phyloP scores from a whole-genome alignment of 2,329 filamentous ascomycete genomes.

The Pseudocercospora macadamiae region DNA sequence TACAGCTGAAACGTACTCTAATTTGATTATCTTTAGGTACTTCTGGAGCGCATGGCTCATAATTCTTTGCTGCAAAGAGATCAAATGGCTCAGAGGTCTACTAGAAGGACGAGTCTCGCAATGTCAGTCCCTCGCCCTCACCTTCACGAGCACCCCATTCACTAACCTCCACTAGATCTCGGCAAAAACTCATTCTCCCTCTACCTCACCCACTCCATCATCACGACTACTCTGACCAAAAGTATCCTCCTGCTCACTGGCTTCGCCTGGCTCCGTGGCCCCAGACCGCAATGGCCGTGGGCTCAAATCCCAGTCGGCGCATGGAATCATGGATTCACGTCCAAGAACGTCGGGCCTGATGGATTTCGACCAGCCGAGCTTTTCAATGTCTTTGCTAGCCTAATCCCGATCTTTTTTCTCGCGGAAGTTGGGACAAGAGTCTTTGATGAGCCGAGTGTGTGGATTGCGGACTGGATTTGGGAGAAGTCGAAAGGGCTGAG shows the following conservation, averaged over 20 bases:
- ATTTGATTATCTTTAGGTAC: slow-evolving; percentile 41
- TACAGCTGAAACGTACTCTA: not conserved
- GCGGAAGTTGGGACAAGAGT: slow-evolving; percentile 28
- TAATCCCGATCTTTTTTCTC: slow-evolving; percentile 26
- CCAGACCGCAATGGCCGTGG: slow-evolving; percentile 17
- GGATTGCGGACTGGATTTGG: slow-evolving; percentile 18
- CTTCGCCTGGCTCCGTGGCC: slow-evolving; percentile 15
- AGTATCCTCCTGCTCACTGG: slow-evolving; percentile 26
- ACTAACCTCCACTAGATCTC: slow-evolving; percentile 43
- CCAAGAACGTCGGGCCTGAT: slow-evolving; percentile 15
- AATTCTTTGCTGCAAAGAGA: slow-evolving; percentile 22
- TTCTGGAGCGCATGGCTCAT: slow-evolving; percentile 58
- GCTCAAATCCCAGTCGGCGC: slow-evolving; percentile 7
- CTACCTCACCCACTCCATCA: slow-evolving; percentile 65
- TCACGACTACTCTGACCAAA: slow-evolving; percentile 62
- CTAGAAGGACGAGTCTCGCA: slow-evolving; percentile 24
- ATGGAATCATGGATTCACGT: slow-evolving; percentile 13
- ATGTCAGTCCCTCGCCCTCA: slow-evolving; percentile 13
- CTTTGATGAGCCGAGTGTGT: slow-evolving; percentile 26
- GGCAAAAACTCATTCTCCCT: slow-evolving; percentile 64
- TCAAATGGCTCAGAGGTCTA: slow-evolving; percentile 23
- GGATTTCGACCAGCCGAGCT: slow-evolving; percentile 25
- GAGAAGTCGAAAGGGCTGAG: slow-evolving; percentile 13
- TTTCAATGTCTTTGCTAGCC: slow-evolving; percentile 19
- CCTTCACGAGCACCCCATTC: not conserved